Base-by-base conservation (phyloP, 805 yeast species). In the Kuraishia piskuri region DNA sequence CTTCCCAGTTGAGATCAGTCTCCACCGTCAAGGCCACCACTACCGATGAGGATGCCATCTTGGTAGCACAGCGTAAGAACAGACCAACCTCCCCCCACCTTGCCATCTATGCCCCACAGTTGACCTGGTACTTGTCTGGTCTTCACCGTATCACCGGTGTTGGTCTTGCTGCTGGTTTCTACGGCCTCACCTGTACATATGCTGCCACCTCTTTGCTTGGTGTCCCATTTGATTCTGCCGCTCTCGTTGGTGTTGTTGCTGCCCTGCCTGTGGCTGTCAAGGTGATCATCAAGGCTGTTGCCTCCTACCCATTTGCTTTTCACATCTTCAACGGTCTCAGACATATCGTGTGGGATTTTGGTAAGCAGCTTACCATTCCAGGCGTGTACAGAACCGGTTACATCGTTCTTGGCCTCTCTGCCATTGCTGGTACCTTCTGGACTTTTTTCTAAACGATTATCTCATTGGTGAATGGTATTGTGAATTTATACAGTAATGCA, bases 321-420 rank as follows among this genome's bases (percentile, higher is more conserved):
- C 99, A 94, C 72, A 64, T 79, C 49, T 81, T 77, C 68, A 90
- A 91, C 68, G 97, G 98, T 63, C 56, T 92, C 58, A 89, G 99
- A 80, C 99, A 94, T 70, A 74, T 92, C 70, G 66, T 88, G 53
- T 94, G 99, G 99, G 99, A 94, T 69, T 68, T 83, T 52, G 96
- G 96, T 68, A 76, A 74, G 60, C 88, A 86, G 70, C 78, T 92
- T 67, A 79, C 90, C 57, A 65, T 88, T 61, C 82, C 86, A 66
- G 97, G 96, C 61, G 97, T 94, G 54, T 87, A 88, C 82, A 82
- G 86, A 73, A 90, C 97, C 40, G 98, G 97, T 58, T 88, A 89
- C 72, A 74, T 80, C 50, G 96, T 90, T 20, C 68, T 90, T 54
- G 97, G 84, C 25, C 73, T 81, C 61, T 73, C 83, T 22, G 81